phyloP scores from a whole-genome alignment of 2,329 filamentous ascomycete species.

The Aspergillus neoniger region DNA sequence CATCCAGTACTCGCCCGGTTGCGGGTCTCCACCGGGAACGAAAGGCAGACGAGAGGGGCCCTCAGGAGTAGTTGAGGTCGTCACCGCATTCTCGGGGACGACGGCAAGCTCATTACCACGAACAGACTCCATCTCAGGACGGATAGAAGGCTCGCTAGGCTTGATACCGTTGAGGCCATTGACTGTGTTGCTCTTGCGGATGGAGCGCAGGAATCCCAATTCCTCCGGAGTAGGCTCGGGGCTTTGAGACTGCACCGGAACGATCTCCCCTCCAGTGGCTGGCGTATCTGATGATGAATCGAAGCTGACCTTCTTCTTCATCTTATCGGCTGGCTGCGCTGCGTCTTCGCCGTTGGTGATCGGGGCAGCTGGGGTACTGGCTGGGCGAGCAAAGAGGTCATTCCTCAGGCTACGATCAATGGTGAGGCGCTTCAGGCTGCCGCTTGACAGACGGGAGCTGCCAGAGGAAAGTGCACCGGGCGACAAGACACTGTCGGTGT shows the following conservation, averaged over 20 bases:
- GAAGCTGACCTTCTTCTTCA: slow-evolving; percentile 87
- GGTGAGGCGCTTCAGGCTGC: slow-evolving; percentile 82
- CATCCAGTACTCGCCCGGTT: slow-evolving; percentile 84
- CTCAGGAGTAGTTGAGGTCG: slow-evolving; percentile 40
- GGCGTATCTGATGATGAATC: slow-evolving; percentile 55
- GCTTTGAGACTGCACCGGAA: slow-evolving; percentile 53
- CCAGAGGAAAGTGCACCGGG: slow-evolving; percentile 81
- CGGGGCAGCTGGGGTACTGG: slow-evolving; percentile 34
- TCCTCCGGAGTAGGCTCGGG: slow-evolving; percentile 60
- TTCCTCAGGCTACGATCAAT: slow-evolving; percentile 85
- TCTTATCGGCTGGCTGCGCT: slow-evolving; percentile 34
- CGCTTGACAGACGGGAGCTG: slow-evolving; percentile 64
- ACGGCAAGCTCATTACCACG: slow-evolving; percentile 75
- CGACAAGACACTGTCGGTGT: slow-evolving; percentile 77
- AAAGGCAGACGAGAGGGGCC: slow-evolving; percentile 33
- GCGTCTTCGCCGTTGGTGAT: slow-evolving; percentile 46
- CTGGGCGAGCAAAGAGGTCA: slow-evolving; percentile 56
- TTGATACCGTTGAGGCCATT: slow-evolving; percentile 42
- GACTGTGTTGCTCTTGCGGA: slow-evolving; percentile 51
- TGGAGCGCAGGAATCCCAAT: slow-evolving; percentile 61
- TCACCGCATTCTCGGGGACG: slow-evolving; percentile 64
- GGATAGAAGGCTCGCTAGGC: slow-evolving; percentile 29
- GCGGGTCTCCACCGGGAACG: slow-evolving; percentile 48
- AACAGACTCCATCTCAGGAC: slow-evolving; percentile 69
- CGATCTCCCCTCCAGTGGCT: slow-evolving; percentile 51